Base-by-base conservation (phyloP, 257 asterid species). In the Striga asiatica region DNA sequence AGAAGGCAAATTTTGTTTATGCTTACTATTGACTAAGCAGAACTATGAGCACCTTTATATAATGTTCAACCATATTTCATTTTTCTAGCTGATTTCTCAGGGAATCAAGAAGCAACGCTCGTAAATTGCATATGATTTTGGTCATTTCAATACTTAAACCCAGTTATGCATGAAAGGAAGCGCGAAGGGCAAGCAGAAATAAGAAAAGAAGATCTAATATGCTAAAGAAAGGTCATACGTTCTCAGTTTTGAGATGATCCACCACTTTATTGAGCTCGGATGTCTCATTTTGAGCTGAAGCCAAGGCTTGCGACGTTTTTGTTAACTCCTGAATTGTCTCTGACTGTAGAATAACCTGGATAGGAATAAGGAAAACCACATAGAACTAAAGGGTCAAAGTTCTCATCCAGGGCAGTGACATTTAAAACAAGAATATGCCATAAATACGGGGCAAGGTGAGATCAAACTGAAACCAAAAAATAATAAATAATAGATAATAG, bases 311-410 rank as follows among this genome's bases (percentile, higher is more conserved):
- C 2, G 98, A 91, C 17, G 98, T 84, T 79, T 73, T 84, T 6
- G 83, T 91, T 82, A 91, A 68, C 72, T 91, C 97, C 67, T 91
- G 94, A 74, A 91, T 91, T 53, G 98, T 91, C 62, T 84, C 95
- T 4, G 97, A 91, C 65, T 87, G 98, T 29, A 87, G 74, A 64
- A 87, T 74, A 60, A 91, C 95, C 94, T 88, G 70, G 45, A 63
- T 23, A 50, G 48, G 50, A 41, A 50, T 13, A 9, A 61, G 43
- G 32, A 60, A 34, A 50, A 58, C 5, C 25, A 60, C 9, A 31
- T 28, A 58, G 6, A 24, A 50, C 21, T 20, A 16, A 23, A 31
- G 8, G 45, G 20, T 45, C 13, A 27, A 14, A 8, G 23, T 41
- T 12, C 16, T 47, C 29, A 27, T 13, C 52, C 16, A 55, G 38